Percentiles rank a stretch among this genome's conserved stretches.
phyloP scores from a whole-genome alignment of 768 basidiomycete species.

The Boletus rubroflammeus region DNA sequence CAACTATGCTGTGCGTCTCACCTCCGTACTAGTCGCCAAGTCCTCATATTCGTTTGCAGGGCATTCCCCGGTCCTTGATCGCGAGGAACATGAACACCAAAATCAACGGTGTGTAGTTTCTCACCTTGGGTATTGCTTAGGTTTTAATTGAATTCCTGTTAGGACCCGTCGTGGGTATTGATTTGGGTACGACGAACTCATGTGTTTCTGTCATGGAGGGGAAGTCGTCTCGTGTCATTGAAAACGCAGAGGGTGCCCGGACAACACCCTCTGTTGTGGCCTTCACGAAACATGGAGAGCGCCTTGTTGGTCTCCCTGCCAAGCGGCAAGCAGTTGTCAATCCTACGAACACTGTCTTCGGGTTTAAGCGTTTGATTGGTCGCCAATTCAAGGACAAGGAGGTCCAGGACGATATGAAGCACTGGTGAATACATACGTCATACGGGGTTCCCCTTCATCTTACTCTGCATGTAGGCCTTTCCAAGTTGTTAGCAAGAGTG shows the following conservation, averaged over 20 bases:
- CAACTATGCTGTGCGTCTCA: constrained; percentile 56
- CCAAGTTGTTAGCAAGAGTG: constrained; percentile 65
- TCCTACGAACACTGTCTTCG: constrained; percentile 88
- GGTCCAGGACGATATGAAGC: constrained; percentile 85
- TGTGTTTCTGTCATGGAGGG: constrained; percentile 96
- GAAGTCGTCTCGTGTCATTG: constrained; percentile 89
- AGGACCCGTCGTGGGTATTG: constrained; percentile 95
- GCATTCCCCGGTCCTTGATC: constrained; percentile 66
- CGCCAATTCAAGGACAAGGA: constrained; percentile 91
- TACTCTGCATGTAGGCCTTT: constrained; percentile 59
- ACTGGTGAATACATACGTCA: constrained; percentile 52
- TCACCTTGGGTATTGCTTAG: not conserved
- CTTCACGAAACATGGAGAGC: constrained; percentile 98
- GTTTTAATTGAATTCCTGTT: not conserved
- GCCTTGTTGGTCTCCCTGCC: constrained; percentile 92
- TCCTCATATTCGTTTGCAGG: constrained; percentile 36
- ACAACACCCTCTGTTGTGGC: constrained; percentile 99
- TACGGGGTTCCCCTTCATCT: not conserved
- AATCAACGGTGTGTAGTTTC: constrained; percentile 63
- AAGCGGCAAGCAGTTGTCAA: constrained; percentile 98
- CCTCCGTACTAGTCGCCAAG: not conserved
- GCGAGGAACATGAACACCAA: constrained; percentile 95
- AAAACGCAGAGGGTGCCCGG: constrained; percentile 95
- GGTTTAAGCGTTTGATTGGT: constrained; percentile 92
- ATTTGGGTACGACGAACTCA: constrained; percentile 91